Percentiles rank a stretch among this genome's conserved stretches.
phyloP scores from a whole-genome alignment of 371 early-diverging fungal genomes.

The Circinella minor region DNA sequence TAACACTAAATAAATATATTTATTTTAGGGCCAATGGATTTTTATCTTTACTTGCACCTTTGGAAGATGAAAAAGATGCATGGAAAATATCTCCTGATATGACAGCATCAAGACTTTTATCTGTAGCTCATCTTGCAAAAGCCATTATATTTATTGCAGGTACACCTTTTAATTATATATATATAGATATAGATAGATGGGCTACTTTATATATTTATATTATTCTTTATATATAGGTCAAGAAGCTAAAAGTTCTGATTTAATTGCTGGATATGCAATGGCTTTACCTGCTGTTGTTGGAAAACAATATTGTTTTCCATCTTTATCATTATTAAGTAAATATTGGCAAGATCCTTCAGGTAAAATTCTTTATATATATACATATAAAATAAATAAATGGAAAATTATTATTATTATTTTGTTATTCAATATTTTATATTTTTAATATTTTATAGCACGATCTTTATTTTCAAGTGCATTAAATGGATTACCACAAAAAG shows the following conservation, averaged over 20 bases:
- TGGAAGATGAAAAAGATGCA: constrained; percentile 32
- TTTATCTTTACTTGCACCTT: constrained; percentile 61
- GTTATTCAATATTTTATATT: neutral
- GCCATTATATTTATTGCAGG: constrained; percentile 50
- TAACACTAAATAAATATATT: neutral
- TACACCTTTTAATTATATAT: too few species aligned
- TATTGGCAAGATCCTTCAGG: constrained; percentile 83
- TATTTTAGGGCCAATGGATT: constrained; percentile 51
- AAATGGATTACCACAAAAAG: constrained; percentile 46
- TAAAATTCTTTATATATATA: neutral
- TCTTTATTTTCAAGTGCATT: constrained; percentile 51
- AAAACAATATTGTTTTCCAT: constrained; percentile 61
- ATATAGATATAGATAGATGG: too few species aligned
- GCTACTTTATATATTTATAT: too few species aligned
- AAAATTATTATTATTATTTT: too few species aligned
- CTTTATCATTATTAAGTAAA: constrained; percentile 76
- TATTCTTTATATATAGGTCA: constrained; percentile 26
- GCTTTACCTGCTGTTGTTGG: constrained; percentile 61
- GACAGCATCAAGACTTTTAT: constrained; percentile 64
- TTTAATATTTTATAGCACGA: constrained; percentile 28
- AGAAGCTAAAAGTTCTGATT: constrained; percentile 50
- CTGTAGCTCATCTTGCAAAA: constrained; percentile 60
- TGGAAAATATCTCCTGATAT: constrained; percentile 70
- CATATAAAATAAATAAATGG: too few species aligned
- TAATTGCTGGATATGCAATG: constrained; percentile 58